A percentile compares a stretch with the other conserved stretches of the same genome.
Conservation (phyloP, 176 grass and related monocot species). For the Stipa capillata region DNA sequence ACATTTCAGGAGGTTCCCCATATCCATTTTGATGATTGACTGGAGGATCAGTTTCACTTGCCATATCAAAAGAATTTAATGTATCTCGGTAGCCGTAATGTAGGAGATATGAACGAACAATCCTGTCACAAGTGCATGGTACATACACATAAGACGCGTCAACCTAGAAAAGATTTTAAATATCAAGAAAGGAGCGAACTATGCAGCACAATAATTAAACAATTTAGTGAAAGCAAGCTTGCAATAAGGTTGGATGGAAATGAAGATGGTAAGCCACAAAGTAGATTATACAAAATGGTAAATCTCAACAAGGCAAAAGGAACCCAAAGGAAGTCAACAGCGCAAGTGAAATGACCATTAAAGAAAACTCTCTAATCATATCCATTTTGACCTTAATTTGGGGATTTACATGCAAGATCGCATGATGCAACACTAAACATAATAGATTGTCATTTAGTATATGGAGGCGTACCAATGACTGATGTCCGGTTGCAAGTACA, state of each 20-base stretch:
- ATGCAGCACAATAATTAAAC: not conserved
- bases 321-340: not conserved
- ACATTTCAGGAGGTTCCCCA: slow-evolving; percentile 66
- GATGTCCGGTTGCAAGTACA: slow-evolving; percentile 48
- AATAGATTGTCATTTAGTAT: not conserved
- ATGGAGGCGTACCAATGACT: slow-evolving; percentile 58
- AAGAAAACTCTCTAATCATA: not conserved
- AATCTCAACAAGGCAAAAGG: not conserved
- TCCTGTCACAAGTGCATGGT: slow-evolving; percentile 45
- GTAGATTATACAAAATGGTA: not conserved
- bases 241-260: slow-evolving; percentile 1
- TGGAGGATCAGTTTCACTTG: slow-evolving; percentile 59
- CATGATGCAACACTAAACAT: not conserved
- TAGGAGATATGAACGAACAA: slow-evolving; percentile 91
- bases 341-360: not conserved
- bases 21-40: slow-evolving; percentile 55
- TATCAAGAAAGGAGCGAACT: not conserved
- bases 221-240: not conserved
- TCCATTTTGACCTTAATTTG: not conserved
- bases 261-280: not conserved
- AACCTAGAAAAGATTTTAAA: slow-evolving; percentile 19
- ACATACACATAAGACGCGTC: not conserved
- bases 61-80: slow-evolving; percentile 79
- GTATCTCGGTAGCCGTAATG: slow-evolving; percentile 99
- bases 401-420: not conserved